Percentiles rank a stretch among this genome's conserved stretches.
Conservation (phyloP, 345 rosid species). For the Eucalyptus grandis region DNA sequence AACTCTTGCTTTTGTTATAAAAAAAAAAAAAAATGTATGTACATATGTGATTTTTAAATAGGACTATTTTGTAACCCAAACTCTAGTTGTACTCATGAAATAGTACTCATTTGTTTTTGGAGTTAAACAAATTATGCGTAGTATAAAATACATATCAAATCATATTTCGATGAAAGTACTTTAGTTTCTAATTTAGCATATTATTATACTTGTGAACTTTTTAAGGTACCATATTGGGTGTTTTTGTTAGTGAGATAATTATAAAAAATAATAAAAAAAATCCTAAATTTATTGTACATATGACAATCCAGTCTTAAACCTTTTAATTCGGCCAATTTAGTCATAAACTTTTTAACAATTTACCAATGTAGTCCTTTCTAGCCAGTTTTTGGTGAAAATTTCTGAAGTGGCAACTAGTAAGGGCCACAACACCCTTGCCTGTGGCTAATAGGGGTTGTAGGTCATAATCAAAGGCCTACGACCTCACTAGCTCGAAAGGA, state of each 20-base stretch:
- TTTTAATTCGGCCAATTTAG: neutral
- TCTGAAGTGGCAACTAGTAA: accelerated
- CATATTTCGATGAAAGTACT: neutral
- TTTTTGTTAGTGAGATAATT: neutral
- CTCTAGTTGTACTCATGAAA: neutral
- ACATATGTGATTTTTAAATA: neutral
- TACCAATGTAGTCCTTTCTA: accelerated
- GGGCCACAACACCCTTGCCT: neutral
- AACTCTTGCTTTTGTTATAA: neutral
- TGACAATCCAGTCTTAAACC: accelerated
- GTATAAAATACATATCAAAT: neutral
- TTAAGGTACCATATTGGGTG: neutral
- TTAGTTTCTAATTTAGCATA: neutral
- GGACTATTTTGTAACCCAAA: neutral
- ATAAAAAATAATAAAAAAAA: no score
- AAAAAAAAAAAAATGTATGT: neutral
- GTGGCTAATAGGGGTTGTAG: neutral
- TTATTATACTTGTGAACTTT: neutral
- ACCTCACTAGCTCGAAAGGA: neutral
- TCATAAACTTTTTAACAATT: neutral
- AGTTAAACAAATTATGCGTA: neutral
- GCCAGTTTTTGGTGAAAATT: neutral
- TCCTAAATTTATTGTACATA: accelerated
- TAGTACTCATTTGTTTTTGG: neutral
- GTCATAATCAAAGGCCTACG: accelerated